Evolutionary conservation across 1,284 basidiomycete genomes (phyloP).

Genomic region (Ganoderma boninense): DNA sequence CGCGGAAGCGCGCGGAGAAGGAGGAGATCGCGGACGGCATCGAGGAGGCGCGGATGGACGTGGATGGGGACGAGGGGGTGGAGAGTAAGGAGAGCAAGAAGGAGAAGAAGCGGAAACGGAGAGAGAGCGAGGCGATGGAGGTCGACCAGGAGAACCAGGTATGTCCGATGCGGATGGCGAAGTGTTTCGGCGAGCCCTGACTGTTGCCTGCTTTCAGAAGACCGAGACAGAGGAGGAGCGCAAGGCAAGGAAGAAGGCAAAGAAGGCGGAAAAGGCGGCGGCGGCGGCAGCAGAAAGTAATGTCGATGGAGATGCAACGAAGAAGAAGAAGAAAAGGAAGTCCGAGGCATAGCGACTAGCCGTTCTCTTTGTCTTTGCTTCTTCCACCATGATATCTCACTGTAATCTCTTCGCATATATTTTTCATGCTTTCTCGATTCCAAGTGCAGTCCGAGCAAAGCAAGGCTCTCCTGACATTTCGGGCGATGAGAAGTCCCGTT

Average conservation of each 20-base stretch:
- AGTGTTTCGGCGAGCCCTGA: slow-evolving; percentile 17
- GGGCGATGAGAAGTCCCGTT: neutral
- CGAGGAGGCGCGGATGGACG: slow-evolving; percentile 55
- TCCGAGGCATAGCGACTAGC: slow-evolving; percentile 49
- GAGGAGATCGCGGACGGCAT: slow-evolving; percentile 47
- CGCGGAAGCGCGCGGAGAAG: slow-evolving; percentile 48
- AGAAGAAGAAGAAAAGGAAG: slow-evolving; percentile 79
- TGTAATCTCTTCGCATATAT: neutral
- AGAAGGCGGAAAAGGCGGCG: slow-evolving; percentile 73
- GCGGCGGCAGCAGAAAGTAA: slow-evolving; percentile 39
- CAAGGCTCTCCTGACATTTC: neutral
- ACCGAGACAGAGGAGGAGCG: slow-evolving; percentile 77
- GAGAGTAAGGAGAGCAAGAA: slow-evolving; percentile 55
- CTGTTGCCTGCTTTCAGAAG: slow-evolving; percentile 30
- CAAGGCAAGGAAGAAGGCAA: slow-evolving; percentile 76
- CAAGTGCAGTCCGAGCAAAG: neutral
- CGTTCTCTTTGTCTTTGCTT: neutral
- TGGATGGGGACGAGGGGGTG: slow-evolving; percentile 50
- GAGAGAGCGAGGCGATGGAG: slow-evolving; percentile 60
- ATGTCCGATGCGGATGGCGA: slow-evolving; percentile 29
- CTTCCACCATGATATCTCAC: neutral
- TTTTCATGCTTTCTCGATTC: neutral
- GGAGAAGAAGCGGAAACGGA: slow-evolving; percentile 77
- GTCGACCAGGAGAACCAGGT: slow-evolving; percentile 50
- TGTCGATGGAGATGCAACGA: slow-evolving; percentile 47